Evolutionary conservation across 2,329 filamentous ascomycete species (phyloP), one percentile per base, ranked within the genome.

Genomic region (Lecanoromycetidae sp.): DNA sequence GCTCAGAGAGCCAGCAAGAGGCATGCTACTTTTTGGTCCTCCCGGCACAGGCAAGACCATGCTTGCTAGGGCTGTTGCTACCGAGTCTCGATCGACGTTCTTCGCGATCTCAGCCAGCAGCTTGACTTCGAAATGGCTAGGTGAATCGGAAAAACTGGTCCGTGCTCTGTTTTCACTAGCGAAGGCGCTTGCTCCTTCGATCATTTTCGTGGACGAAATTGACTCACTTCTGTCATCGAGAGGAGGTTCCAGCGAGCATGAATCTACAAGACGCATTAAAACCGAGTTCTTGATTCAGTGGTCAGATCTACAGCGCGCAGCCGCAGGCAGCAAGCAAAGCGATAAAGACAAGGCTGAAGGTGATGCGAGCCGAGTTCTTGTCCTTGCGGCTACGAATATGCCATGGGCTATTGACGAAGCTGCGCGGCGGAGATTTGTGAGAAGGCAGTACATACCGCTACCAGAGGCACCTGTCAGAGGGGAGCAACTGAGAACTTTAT

Each of bases 21-120:
- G 91, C 5, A 96, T 98, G 86, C 72, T 98, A 1, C 72, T 98
- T 1, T 98, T 98, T 60, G 91, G 91, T 0, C 91, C 91, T 1
- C 91, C 91, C 0, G 91, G 91, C n/a, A 98, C 91, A 0, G 91
- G 91, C 44, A 98, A 98, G 65, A 98, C 91, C 0, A 98, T 98
- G 91, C 71, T 98, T 30, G 91, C 91, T 8, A 78, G 91, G 54
- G 87, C 87, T 7, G 90, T 96, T 0, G 91, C 91, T 1, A 96
- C 91, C 0, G 91, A 98, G 63, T 94, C 86, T 1, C 83, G 80
- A 57, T 94, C 87, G 9, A 94, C 93, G 0, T 98, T 96, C 66
- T 96, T 98, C 66, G 93, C 88, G 12, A 94, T 98, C 47, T 94
- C 87, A 4, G 87, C 91, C 13, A 94, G 87, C 60, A 94, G 85